Conservation (phyloP, 2,329 filamentous ascomycete genomes). For the Neonectria sp. region DNA sequence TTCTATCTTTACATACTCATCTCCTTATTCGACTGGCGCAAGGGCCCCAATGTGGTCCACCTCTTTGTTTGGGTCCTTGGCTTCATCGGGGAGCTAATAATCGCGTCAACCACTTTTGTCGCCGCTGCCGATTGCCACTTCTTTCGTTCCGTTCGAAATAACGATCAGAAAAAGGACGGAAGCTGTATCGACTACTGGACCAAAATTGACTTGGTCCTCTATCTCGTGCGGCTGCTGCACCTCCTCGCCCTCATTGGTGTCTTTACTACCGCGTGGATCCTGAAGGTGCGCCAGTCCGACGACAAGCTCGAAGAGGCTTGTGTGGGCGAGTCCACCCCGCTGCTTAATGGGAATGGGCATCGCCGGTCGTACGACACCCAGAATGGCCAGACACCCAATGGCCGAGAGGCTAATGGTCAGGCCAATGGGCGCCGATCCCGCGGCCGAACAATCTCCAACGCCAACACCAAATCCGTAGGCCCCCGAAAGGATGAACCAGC, state of each 20-base stretch:
- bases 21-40: slow-evolving; percentile 86
- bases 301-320: slow-evolving; percentile 57
- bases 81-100: slow-evolving; percentile 79
- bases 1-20: slow-evolving; percentile 89
- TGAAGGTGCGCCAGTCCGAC: slow-evolving; percentile 57
- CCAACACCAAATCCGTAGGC: slow-evolving; percentile 52
- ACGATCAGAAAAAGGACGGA: slow-evolving; percentile 45
- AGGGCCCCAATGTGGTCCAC: slow-evolving; percentile 86
- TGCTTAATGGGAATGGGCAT: slow-evolving; percentile 67
- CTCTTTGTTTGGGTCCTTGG: slow-evolving; percentile 84
- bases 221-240: slow-evolving; percentile 77
- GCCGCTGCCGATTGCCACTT: slow-evolving; percentile 79
- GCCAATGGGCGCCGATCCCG: slow-evolving; percentile 51
- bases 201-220: slow-evolving; percentile 74
- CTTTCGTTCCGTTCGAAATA: slow-evolving; percentile 58
- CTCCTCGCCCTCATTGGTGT: slow-evolving; percentile 72
- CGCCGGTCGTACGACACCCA: slow-evolving; percentile 54
- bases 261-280: slow-evolving; percentile 59
- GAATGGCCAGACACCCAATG: slow-evolving; percentile 45
- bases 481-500: slow-evolving; percentile 73
- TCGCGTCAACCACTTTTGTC: slow-evolving; percentile 78
- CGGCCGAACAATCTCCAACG: slow-evolving; percentile 56
- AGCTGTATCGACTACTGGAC: slow-evolving; percentile 58
- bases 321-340: slow-evolving; percentile 73
- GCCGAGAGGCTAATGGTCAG: slow-evolving; percentile 46